Percentiles rank a stretch among this genome's conserved stretches.
phyloP scores from a whole-genome alignment of 73 alveolate species.

The Paramecium biaurelia region DNA sequence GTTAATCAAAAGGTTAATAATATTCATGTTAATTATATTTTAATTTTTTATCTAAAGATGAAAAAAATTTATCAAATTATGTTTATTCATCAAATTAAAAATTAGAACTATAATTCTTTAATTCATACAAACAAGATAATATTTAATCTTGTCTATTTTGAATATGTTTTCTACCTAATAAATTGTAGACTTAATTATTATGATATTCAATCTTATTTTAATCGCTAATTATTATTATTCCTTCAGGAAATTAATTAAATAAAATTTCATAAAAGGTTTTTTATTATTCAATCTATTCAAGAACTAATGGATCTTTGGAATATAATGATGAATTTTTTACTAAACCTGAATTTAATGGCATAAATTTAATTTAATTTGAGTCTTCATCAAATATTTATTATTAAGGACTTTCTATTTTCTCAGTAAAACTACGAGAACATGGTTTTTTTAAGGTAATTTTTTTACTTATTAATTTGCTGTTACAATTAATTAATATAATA shows the following conservation, averaged over 20 bases:
- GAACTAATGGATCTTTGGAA: not conserved
- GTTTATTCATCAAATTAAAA: not conserved
- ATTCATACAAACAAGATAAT: not conserved
- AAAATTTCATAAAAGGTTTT: not conserved
- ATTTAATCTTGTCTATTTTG: not conserved
- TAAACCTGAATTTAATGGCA: not conserved
- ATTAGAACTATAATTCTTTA: not conserved
- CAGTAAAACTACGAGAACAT: not conserved
- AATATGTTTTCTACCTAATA: not conserved
- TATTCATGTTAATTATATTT: not conserved
- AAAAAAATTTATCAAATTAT: not conserved
- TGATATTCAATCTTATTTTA: not conserved
- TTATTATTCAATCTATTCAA: not conserved
- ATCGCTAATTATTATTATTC: not conserved
- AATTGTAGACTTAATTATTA: not conserved
- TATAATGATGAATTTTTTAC: not conserved
- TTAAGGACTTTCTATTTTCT: not conserved
- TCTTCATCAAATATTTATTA: not conserved
- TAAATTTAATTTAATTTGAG: not conserved
- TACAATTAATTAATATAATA: not conserved
- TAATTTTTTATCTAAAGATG: not conserved
- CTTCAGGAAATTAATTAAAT: conserved; percentile 36
- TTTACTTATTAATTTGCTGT: not conserved
- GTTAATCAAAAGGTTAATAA: not conserved
- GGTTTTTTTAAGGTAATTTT: not conserved